These are phyloP conservation scores for Trichocomaceae sp. DNA, from an alignment of 2,329 filamentous ascomycete species.

Conservation along the genomic window DNA sequence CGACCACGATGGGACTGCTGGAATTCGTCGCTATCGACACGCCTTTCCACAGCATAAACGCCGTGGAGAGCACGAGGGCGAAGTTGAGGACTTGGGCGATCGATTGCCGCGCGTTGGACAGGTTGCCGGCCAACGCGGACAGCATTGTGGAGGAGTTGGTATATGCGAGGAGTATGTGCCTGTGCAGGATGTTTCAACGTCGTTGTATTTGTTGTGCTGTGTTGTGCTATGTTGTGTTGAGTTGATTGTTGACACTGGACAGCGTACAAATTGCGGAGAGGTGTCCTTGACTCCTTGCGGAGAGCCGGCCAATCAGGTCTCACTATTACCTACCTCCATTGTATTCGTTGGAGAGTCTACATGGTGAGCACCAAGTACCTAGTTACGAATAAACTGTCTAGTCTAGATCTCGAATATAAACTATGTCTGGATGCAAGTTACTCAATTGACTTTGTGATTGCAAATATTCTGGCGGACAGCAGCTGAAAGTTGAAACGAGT, in stretches of 20 bases:
- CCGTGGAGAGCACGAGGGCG: slow-evolving; percentile 78
- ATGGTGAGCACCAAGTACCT: no score
- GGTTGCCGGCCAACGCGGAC: slow-evolving; percentile 53
- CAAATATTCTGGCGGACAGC: not conserved
- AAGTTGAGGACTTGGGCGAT: slow-evolving; percentile 83
- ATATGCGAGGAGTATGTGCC: not conserved
- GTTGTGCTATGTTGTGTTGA: not conserved
- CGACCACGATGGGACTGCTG: slow-evolving; percentile 61
- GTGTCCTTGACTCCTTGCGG: slow-evolving; percentile 11
- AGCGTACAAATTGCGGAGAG: not conserved
- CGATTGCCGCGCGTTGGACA: slow-evolving; percentile 67
- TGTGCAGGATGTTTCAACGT: no score
- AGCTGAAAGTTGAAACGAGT: no score
- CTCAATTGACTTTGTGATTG: not conserved
- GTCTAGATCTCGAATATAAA: no score
- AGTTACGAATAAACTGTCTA: no score
- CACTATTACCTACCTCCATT: no score
- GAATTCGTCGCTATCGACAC: slow-evolving; percentile 72
- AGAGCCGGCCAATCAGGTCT: not conserved
- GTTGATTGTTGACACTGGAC: not conserved
- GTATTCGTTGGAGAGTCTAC: no score
- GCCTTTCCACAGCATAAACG: slow-evolving; percentile 94
- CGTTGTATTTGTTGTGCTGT: not conserved
- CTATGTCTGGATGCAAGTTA: not conserved
- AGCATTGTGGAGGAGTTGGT: slow-evolving; percentile 49